Percentiles rank a stretch among this genome's conserved stretches.
Conservation (phyloP, 805 yeast genomes). For the Ogataea saltuana region DNA sequence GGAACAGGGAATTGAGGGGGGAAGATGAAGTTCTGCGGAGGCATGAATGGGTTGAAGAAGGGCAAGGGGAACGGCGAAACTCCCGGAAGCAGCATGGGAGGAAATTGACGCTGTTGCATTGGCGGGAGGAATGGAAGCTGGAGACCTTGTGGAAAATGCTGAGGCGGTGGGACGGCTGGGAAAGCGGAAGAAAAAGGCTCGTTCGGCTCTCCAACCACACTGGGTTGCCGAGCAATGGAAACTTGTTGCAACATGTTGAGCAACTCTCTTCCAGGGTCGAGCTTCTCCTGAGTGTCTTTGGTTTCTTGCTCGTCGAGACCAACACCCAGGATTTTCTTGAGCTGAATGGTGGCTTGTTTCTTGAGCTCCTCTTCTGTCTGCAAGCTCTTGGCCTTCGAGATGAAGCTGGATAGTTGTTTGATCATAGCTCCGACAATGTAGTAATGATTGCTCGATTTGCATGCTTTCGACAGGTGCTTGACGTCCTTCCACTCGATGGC, state of each 20-base stretch:
- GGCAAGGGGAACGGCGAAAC: slow-evolving; percentile 28
- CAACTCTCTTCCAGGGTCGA: slow-evolving; percentile 78
- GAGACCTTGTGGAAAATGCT: slow-evolving; percentile 11
- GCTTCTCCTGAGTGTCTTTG: slow-evolving; percentile 24
- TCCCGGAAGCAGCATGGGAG: slow-evolving; percentile 20
- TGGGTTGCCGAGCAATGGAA: slow-evolving; percentile 35
- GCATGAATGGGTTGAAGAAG: slow-evolving; percentile 29
- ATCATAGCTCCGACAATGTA: slow-evolving; percentile 51
- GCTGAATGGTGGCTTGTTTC: slow-evolving; percentile 60
- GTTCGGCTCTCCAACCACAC: slow-evolving; percentile 5
- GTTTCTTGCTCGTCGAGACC: slow-evolving; percentile 37
- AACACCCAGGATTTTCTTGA: slow-evolving; percentile 66
- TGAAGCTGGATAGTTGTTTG: slow-evolving; percentile 55
- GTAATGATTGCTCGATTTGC: slow-evolving; percentile 35
- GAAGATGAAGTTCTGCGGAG: slow-evolving; percentile 18
- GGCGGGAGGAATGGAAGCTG: slow-evolving; percentile 13
- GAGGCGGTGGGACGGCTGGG: slow-evolving; percentile 9
- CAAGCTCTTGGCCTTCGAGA: slow-evolving; percentile 50
- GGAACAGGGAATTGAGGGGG: slow-evolving; percentile 24
- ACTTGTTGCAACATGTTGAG: slow-evolving; percentile 60
- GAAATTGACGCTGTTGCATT: slow-evolving; percentile 16
- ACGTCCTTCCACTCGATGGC: slow-evolving; percentile 78
- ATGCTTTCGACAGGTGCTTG: slow-evolving; percentile 41
- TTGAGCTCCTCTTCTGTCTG: slow-evolving; percentile 60
- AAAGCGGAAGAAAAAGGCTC: background rate